These are phyloP conservation scores for Plasmodium coatneyi DNA, from an alignment of 169 alveolate genomes.

Conservation along the genomic window DNA sequence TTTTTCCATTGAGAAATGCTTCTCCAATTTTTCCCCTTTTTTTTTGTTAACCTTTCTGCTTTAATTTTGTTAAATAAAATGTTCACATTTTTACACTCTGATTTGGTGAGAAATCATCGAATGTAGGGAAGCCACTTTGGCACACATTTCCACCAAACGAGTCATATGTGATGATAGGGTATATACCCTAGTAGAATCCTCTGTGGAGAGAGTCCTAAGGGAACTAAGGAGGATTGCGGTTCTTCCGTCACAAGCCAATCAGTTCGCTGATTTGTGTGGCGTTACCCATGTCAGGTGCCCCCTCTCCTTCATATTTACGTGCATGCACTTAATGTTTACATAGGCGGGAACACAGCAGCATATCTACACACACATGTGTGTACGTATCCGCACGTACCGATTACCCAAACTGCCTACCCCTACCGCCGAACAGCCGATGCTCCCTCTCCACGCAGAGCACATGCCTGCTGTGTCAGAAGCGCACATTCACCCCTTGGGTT, in stretches of 20 bases:
- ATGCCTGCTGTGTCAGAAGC: conserved; percentile 18
- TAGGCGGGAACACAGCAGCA: not conserved
- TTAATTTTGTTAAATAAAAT: not conserved
- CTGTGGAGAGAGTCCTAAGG: not conserved
- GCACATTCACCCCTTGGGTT: not conserved
- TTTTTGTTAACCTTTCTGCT: conserved; percentile 2
- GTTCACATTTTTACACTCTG: conserved; percentile 9
- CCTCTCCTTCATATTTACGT: not conserved
- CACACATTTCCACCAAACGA: not conserved
- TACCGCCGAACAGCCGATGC: not conserved
- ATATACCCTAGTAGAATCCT: not conserved
- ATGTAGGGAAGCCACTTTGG: not conserved
- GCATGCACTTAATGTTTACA: not conserved
- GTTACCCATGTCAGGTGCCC: not conserved
- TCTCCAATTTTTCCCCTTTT: not conserved
- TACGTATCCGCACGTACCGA: not conserved
- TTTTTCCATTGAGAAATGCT: not conserved
- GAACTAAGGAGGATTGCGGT: not conserved
- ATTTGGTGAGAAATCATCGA: conserved; percentile 50
- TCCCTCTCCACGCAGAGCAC: not conserved
- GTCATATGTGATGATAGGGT: not conserved
- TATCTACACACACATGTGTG: not conserved
- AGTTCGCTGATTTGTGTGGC: not conserved
- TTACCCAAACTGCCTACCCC: not conserved
- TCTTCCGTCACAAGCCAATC: not conserved